phyloP scores from a whole-genome alignment of 768 basidiomycete genomes.

The Multifurca ochricompacta region DNA sequence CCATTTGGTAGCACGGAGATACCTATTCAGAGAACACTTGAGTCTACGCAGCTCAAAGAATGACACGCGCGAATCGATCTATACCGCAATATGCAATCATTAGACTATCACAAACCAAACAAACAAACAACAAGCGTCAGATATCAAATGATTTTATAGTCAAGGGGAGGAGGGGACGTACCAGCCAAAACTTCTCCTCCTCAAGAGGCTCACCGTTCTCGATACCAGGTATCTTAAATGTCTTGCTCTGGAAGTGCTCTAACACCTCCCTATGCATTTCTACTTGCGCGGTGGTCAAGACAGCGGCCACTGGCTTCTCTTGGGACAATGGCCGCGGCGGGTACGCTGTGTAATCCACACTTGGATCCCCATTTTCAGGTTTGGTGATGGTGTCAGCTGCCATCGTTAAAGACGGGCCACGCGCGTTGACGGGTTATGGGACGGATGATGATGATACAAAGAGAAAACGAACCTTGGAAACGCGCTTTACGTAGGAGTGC shows the following conservation, averaged over 20 bases:
- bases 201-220: slow-evolving; percentile 42
- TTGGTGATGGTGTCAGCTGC: neutral
- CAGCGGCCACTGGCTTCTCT: slow-evolving; percentile 9
- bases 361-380: slow-evolving; percentile 7
- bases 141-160: too few relatives aligned
- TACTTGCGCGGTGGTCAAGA: slow-evolving; percentile 39
- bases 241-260: slow-evolving; percentile 46
- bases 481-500: neutral
- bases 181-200: slow-evolving; percentile 72
- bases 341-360: slow-evolving; percentile 7
- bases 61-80: neutral
- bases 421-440: neutral
- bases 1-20: slow-evolving; percentile 76
- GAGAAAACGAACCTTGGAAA: neutral
- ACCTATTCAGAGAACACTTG: slow-evolving; percentile 36
- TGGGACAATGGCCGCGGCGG: slow-evolving; percentile 3
- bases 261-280: slow-evolving; percentile 47
- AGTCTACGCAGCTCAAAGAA: neutral
- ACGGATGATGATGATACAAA: too few relatives aligned
- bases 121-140: neutral
- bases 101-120: slow-evolving; percentile 32
- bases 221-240: slow-evolving; percentile 45
- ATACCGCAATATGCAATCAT: slow-evolving; percentile 65
- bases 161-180: slow-evolving; percentile 26
- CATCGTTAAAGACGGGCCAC: neutral